A percentile compares a stretch with the other conserved stretches of the same genome.
phyloP scores from a whole-genome alignment of 106 monocot species.

The Cymbidium sinense region DNA sequence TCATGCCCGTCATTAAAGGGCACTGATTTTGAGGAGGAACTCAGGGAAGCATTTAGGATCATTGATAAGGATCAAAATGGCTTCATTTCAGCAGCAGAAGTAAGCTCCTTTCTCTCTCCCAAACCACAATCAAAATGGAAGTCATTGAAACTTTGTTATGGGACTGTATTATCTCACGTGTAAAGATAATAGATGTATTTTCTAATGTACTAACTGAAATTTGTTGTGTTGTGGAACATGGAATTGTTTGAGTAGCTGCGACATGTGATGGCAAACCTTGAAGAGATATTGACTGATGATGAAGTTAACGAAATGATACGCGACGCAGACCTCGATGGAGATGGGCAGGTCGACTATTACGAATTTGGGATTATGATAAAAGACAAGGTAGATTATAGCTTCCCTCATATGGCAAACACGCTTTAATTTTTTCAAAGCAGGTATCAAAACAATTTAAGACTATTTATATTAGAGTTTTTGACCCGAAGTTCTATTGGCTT shows the following conservation, averaged over 20 bases:
- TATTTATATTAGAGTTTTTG: no score
- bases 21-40: constrained; percentile 37
- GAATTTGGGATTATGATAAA: constrained; percentile 30
- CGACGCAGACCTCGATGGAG: constrained; percentile 27
- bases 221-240: background rate
- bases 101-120: background rate
- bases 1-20: background rate
- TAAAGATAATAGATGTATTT: no score
- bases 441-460: no score
- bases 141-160: background rate
- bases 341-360: constrained; percentile 28
- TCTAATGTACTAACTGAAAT: background rate
- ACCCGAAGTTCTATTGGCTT: no score
- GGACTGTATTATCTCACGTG: background rate
- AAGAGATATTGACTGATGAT: constrained; percentile 23
- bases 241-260: constrained; percentile 14
- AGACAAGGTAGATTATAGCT: constrained; percentile 14
- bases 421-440: no score
- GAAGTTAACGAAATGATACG: constrained; percentile 30
- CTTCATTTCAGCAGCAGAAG: no score
- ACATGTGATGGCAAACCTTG: constrained; percentile 31
- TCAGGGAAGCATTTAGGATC: no score
- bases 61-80: no score
- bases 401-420: no score
- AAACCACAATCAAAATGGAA: background rate